These are phyloP conservation scores for Mucor velutinosus DNA, from an alignment of 371 early-diverging fungal genomes.

Conservation along the genomic window DNA sequence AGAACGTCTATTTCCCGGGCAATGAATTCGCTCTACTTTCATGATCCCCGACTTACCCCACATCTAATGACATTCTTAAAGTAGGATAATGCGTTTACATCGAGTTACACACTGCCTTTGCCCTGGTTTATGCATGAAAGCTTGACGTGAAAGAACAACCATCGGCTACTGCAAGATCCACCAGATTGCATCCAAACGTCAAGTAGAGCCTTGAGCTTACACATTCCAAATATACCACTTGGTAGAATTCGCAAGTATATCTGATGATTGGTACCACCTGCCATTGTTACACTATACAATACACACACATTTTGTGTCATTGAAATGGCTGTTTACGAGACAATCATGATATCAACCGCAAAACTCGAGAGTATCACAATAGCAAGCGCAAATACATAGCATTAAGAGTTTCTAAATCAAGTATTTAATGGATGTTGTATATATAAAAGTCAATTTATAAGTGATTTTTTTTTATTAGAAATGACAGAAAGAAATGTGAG, in stretches of 20 bases:
- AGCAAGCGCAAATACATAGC: background rate
- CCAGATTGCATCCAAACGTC: background rate
- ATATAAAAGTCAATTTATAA: background rate
- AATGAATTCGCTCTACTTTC: background rate
- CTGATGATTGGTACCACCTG: background rate
- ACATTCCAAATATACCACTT: background rate
- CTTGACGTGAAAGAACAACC: background rate
- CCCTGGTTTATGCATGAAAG: background rate
- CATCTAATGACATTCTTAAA: background rate
- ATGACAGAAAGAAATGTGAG: background rate
- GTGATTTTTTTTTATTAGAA: background rate
- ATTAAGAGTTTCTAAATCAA: background rate
- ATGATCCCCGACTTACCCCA: background rate
- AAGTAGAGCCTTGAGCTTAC: background rate
- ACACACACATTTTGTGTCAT: background rate
- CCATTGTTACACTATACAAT: background rate
- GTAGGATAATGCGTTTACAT: background rate
- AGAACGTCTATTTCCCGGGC: background rate
- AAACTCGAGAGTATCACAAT: background rate
- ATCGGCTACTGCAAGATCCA: background rate
- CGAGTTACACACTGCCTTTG: background rate
- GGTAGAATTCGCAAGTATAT: background rate
- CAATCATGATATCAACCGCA: background rate
- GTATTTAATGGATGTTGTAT: background rate
- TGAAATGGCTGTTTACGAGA: background rate